Percentiles rank a stretch among this genome's conserved stretches.
Evolutionary conservation across 2,329 filamentous ascomycete genomes (phyloP).

Genomic region (Calonectria naviculata): DNA sequence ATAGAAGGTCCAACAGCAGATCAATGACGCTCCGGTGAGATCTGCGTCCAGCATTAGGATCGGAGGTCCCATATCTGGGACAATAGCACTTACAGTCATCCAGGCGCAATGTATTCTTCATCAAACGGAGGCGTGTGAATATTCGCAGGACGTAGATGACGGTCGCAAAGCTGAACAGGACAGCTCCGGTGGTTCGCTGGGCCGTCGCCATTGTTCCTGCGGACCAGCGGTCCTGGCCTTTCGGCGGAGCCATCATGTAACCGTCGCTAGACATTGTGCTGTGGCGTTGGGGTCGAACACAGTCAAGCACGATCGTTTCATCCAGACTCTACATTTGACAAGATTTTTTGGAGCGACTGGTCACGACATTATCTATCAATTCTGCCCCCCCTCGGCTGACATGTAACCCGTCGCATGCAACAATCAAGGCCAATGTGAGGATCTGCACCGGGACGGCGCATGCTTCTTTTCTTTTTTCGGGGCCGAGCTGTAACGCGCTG

Average conservation of each 20-base stretch:
- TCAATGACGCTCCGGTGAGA: conserved; percentile 31
- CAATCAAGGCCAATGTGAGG: not conserved
- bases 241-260: conserved; percentile 35
- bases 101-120: not conserved
- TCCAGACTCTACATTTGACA: not conserved
- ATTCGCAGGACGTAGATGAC: not conserved
- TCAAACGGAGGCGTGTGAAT: not conserved
- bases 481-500: not conserved
- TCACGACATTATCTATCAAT: conserved; percentile 5
- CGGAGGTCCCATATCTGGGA: not conserved
- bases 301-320: not conserved
- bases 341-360: not conserved
- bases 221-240: conserved; percentile 29
- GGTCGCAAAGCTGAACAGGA: not conserved
- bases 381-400: not conserved
- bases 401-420: not conserved
- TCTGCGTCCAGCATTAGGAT: not conserved
- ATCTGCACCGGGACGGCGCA: conserved; percentile 4
- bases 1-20: conserved; percentile 35
- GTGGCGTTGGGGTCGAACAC: not conserved
- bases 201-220: conserved; percentile 20
- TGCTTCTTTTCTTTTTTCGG: not conserved
- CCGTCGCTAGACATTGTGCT: conserved; percentile 21
- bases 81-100: not conserved
- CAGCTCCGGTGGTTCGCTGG: not conserved